Percentiles rank a stretch among this genome's conserved stretches.
Evolutionary conservation across 2,329 filamentous ascomycete species (phyloP).

Genomic region (Meredithiella fracta): DNA sequence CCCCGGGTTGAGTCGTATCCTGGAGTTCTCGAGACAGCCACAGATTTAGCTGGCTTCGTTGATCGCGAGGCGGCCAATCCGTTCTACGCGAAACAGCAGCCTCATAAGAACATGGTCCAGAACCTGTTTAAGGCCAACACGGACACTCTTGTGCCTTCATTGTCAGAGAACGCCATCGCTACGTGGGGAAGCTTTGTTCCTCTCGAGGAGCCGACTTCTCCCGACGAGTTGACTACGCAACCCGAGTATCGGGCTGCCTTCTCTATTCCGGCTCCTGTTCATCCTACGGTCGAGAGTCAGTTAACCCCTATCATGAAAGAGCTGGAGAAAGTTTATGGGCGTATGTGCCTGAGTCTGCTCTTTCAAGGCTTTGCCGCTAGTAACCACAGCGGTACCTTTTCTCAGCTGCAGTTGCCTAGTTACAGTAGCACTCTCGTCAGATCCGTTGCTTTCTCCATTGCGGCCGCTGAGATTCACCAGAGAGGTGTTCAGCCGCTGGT

Average conservation of each 20-base stretch:
- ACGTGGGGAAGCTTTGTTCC: not conserved
- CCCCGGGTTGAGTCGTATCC: conserved; percentile 24
- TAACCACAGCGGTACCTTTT: conserved; percentile 19
- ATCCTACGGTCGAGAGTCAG: conserved; percentile 15
- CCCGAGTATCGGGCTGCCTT: not conserved
- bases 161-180: not conserved
- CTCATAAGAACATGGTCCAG: not conserved
- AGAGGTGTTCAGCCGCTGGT: conserved; percentile 48
- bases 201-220: not conserved
- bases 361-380: conserved; percentile 35
- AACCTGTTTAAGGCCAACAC: not conserved
- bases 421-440: conserved; percentile 44
- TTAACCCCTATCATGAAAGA: conserved; percentile 28
- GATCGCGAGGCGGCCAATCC: conserved; percentile 32
- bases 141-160: not conserved
- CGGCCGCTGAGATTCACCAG: conserved; percentile 79
- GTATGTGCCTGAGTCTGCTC: conserved; percentile 40
- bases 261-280: not conserved
- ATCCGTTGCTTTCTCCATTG: conserved; percentile 68
- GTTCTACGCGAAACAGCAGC: not conserved
- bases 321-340: conserved; percentile 42
- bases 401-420: conserved; percentile 25
- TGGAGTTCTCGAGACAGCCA: conserved; percentile 3
- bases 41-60: conserved; percentile 42
- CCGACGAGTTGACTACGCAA: not conserved